Percentiles rank a stretch among this genome's conserved stretches.
These are phyloP conservation scores for Citropsis articulata DNA, from an alignment of 345 rosid genomes.

Conservation along the genomic window DNA sequence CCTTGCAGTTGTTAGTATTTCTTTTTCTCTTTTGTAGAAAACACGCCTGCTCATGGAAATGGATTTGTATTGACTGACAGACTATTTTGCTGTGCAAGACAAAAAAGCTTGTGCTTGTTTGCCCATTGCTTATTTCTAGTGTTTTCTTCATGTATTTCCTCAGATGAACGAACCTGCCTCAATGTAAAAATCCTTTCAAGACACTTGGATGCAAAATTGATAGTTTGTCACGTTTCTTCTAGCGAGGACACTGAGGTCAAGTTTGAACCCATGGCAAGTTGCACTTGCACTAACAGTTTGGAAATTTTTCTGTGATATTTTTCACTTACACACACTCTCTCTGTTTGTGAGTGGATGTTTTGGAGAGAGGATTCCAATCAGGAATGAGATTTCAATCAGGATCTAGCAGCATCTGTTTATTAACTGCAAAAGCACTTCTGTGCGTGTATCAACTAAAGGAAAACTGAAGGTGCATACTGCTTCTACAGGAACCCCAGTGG, in stretches of 20 bases:
- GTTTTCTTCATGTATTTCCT: slow-evolving; percentile 15
- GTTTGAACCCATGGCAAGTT: slow-evolving; percentile 12
- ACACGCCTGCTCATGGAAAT: neutral
- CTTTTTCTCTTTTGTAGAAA: neutral
- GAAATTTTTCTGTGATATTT: no score
- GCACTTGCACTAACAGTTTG: neutral
- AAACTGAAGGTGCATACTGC: slow-evolving; percentile 10
- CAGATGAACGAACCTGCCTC: slow-evolving; percentile 47
- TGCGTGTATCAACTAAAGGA: neutral
- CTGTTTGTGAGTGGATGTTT: no score
- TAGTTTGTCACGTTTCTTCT: slow-evolving; percentile 60
- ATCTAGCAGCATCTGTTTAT: neutral
- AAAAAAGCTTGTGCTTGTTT: slow-evolving; percentile 1
- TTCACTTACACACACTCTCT: no score
- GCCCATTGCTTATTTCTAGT: slow-evolving; percentile 12
- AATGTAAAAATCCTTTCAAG: slow-evolving; percentile 60
- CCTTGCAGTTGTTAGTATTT: neutral
- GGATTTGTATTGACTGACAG: neutral
- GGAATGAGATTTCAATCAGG: neutral
- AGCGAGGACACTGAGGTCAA: slow-evolving; percentile 50
- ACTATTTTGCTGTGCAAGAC: slow-evolving; percentile 3
- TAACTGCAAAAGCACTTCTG: neutral
- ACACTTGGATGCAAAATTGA: slow-evolving; percentile 73
- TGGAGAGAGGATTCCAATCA: neutral
- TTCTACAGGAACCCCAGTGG: slow-evolving; percentile 39